Conservation (phyloP, 805 yeast genomes). For the Vanderwaltozyma yarrowii region DNA sequence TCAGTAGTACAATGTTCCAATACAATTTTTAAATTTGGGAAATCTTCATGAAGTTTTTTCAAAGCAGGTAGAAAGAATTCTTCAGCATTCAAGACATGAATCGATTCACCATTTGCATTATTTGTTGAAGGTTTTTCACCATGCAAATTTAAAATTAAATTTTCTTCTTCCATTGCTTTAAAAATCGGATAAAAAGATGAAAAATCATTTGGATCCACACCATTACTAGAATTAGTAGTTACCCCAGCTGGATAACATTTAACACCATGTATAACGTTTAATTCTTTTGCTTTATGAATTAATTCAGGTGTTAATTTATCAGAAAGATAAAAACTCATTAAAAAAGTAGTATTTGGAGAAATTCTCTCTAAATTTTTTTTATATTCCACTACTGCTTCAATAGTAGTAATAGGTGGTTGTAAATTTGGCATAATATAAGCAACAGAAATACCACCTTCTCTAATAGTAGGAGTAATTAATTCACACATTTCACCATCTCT, state of each 20-base stretch:
- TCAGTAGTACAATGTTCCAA: conserved; percentile 92
- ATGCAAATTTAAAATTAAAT: conserved; percentile 76
- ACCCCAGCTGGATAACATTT: conserved; percentile 99
- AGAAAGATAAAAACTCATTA: conserved; percentile 83
- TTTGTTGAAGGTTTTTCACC: conserved; percentile 83
- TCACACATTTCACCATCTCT: conserved; percentile 93
- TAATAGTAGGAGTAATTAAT: conserved; percentile 79
- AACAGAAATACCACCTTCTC: conserved; percentile 82
- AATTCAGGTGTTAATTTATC: conserved; percentile 77
- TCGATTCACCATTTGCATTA: conserved; percentile 43
- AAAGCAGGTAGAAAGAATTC: conserved; percentile 86
- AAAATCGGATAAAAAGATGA: conserved; percentile 81
- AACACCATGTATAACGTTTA: conserved; percentile 69
- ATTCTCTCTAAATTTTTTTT: conserved; percentile 49
- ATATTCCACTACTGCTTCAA: conserved; percentile 63
- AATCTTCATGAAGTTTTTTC: conserved; percentile 61
- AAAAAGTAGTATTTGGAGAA: conserved; percentile 75
- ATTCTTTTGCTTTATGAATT: conserved; percentile 64
- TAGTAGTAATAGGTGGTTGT: conserved; percentile 80
- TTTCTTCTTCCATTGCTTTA: conserved; percentile 72
- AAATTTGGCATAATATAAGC: conserved; percentile 96
- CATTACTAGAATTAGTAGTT: conserved; percentile 89
- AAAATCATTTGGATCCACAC: conserved; percentile 91
- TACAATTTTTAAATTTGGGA: conserved; percentile 78
- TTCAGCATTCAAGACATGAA: conserved; percentile 91